These are phyloP conservation scores for Calocybe cyanea DNA, from an alignment of 768 basidiomycete genomes.

Conservation along the genomic window DNA sequence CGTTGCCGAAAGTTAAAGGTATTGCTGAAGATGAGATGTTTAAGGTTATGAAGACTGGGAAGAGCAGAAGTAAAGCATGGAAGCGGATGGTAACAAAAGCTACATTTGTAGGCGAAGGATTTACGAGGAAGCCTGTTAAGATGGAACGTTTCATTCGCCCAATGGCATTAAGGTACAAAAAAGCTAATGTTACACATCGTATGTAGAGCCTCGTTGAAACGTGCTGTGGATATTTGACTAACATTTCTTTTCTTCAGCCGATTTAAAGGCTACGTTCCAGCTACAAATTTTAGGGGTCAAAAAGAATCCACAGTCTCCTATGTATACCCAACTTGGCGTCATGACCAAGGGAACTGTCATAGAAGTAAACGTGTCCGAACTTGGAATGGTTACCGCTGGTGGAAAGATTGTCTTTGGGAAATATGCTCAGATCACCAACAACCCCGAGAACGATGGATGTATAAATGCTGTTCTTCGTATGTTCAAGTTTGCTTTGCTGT, in stretches of 20 bases:
- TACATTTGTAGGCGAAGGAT: conserved; percentile 97
- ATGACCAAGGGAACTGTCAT: conserved; percentile 98
- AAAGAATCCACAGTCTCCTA: conserved; percentile 99
- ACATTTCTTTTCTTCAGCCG: conserved; percentile 49
- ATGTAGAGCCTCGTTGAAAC: conserved; percentile 21
- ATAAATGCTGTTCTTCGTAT: conserved; percentile 90
- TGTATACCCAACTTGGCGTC: conserved; percentile 95
- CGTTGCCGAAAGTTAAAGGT: conserved; percentile 93
- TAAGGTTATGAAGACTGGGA: conserved; percentile 97
- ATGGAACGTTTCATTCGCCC: conserved; percentile 98
- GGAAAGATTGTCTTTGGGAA: conserved; percentile 94
- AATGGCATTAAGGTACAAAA: conserved; percentile 96
- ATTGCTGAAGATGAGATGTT: conserved; percentile 99
- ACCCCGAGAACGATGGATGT: conserved; percentile 95
- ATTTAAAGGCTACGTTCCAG: conserved; percentile 98
- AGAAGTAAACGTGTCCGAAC: conserved; percentile 98
- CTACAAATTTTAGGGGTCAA: conserved; percentile 96
- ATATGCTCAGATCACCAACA: conserved; percentile 92
- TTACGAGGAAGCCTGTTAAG: conserved; percentile 98
- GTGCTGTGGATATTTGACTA: not conserved
- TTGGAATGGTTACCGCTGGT: conserved; percentile 95
- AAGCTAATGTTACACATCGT: conserved; percentile 99
- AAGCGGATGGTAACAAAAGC: conserved; percentile 99
- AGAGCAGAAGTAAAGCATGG: conserved; percentile 95
- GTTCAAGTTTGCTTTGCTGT: conserved; percentile 26